Conservation (phyloP, 108 stramenopile genomes). For the Pseudonitzschia multiseries region DNA sequence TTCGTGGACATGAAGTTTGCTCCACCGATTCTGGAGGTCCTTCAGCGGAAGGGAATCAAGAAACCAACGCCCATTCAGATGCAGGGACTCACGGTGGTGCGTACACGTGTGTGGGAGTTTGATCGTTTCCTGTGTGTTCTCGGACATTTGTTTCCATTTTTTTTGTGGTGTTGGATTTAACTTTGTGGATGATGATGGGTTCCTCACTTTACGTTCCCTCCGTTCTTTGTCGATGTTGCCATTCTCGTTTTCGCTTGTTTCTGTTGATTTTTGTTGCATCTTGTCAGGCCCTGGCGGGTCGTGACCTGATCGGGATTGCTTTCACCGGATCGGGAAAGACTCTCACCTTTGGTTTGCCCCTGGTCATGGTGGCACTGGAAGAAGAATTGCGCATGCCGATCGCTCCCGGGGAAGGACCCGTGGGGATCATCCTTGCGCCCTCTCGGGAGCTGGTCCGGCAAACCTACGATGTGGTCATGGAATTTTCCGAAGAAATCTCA, state of each 20-base stretch:
- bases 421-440: constrained; percentile 95
- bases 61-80: constrained; percentile 99
- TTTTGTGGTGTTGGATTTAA: neutral
- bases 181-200: neutral
- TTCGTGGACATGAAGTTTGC: constrained; percentile 97
- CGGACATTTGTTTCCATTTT: neutral
- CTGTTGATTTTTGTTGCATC: neutral
- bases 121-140: neutral
- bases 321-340: constrained; percentile 98
- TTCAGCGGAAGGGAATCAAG: constrained; percentile 86
- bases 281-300: constrained; percentile 75
- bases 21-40: constrained; percentile 66
- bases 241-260: neutral
- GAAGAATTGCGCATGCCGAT: constrained; percentile 95
- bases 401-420: constrained; percentile 92
- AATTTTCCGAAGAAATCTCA: constrained; percentile 50
- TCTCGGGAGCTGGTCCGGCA: constrained; percentile 96
- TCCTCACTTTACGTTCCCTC: neutral
- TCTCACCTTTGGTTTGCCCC: constrained; percentile 90
- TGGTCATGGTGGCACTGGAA: constrained; percentile 95
- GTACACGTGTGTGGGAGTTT: neutral
- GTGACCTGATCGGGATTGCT: constrained; percentile 99
- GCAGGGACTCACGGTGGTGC: constrained; percentile 93
- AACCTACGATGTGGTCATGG: constrained; percentile 92
- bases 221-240: too few species aligned